Evolutionary conservation across 2,329 filamentous ascomycete genomes (phyloP).

Genomic region (Trichoderma gracile): DNA sequence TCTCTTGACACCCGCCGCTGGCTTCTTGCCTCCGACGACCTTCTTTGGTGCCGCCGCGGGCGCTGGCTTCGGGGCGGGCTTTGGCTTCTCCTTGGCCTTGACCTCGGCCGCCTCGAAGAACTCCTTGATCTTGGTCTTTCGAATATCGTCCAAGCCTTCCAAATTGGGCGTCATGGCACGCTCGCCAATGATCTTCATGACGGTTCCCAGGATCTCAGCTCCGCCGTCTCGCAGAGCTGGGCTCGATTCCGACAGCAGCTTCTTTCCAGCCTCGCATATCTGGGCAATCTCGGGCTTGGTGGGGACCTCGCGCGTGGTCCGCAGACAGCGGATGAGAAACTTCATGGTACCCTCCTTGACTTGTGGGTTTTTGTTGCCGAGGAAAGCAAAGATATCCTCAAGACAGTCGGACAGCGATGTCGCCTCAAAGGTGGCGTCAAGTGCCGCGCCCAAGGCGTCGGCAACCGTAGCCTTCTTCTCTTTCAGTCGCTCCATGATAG

Average conservation of each 20-base stretch:
- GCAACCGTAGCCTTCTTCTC: constrained; percentile 92
- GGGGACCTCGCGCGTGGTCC: constrained; percentile 80
- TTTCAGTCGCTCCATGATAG: constrained; percentile 93
- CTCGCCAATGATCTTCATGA: constrained; percentile 99
- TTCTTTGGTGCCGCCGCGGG: constrained; percentile 51
- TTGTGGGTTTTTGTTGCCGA: constrained; percentile 95
- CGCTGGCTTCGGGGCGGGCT: constrained; percentile 65
- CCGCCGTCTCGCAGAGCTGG: constrained; percentile 84
- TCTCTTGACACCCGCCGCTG: constrained; percentile 38
- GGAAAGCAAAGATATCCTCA: constrained; percentile 83
- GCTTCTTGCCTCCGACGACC: constrained; percentile 48
- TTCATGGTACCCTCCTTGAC: constrained; percentile 95
- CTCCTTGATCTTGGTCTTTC: constrained; percentile 94
- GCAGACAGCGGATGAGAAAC: constrained; percentile 86
- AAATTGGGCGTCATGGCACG: constrained; percentile 91
- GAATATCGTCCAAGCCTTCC: constrained; percentile 90
- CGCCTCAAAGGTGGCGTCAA: constrained; percentile 68
- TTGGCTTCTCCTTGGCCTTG: constrained; percentile 69
- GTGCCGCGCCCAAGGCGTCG: constrained; percentile 81
- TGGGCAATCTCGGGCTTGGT: constrained; percentile 78
- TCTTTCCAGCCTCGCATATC: constrained; percentile 87
- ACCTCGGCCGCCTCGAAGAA: constrained; percentile 67
- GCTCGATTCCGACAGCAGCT: constrained; percentile 84
- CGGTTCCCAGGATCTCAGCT: constrained; percentile 85
- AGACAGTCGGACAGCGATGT: constrained; percentile 80